A percentile compares a stretch with the other conserved stretches of the same genome.
Conservation (phyloP, 2,329 filamentous ascomycete genomes). For the Colletotrichum costaricense region DNA sequence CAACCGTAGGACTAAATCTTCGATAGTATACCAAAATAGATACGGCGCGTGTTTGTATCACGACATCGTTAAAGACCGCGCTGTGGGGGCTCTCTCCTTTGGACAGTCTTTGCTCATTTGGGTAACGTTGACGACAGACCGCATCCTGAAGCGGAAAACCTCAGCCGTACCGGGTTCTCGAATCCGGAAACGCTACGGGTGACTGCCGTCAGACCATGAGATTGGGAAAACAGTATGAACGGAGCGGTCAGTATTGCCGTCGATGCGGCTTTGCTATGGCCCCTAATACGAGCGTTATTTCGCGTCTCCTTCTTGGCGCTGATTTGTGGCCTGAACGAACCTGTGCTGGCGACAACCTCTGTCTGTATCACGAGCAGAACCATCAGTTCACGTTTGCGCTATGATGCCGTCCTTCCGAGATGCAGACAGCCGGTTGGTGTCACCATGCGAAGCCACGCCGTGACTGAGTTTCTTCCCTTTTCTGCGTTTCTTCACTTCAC, state of each 20-base stretch:
- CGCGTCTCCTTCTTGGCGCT: neutral
- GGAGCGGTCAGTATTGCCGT: neutral
- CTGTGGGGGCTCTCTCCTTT: neutral
- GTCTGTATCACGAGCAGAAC: neutral
- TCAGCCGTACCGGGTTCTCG: neutral
- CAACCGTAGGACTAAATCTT: neutral
- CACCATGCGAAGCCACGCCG: neutral
- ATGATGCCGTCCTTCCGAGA: conserved; percentile 9
- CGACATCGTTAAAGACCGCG: neutral
- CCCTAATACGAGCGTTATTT: neutral
- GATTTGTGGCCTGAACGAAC: neutral
- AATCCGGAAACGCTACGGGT: conserved; percentile 14
- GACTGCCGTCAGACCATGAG: neutral
- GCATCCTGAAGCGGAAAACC: neutral
- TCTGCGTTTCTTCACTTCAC: neutral
- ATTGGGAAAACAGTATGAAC: neutral
- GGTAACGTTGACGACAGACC: neutral
- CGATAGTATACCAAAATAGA: neutral
- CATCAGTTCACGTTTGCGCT: conserved; percentile 1
- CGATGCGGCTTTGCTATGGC: neutral
- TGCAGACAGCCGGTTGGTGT: conserved; percentile 14
- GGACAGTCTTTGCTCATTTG: neutral
- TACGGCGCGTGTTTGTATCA: neutral
- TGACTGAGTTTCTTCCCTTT: neutral
- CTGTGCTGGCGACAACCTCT: neutral